Evolutionary conservation across 225 moss, liverwort and hornwort genomes (phyloP).

Genomic region (Marchantia polymorpha): DNA sequence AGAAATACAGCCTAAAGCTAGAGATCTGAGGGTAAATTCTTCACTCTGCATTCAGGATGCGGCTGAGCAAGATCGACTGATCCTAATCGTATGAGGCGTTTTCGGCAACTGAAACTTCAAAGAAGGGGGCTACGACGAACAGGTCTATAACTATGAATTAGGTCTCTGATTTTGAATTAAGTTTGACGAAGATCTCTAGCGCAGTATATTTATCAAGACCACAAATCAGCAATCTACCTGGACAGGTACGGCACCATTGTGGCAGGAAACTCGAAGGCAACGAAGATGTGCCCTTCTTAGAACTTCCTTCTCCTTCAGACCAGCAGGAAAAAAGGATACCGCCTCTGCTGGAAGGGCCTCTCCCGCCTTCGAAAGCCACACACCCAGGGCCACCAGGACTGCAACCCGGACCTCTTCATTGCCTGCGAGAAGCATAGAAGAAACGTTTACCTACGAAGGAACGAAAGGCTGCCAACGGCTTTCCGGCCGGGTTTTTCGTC

Average conservation of each 20-base stretch:
- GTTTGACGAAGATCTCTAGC: neutral
- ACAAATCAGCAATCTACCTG: slow-evolving; percentile 41
- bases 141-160: too few relatives aligned
- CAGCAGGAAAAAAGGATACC: slow-evolving; percentile 59
- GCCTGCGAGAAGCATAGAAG: slow-evolving; percentile 37
- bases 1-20: too few relatives aligned
- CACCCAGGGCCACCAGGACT: slow-evolving; percentile 65
- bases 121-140: too few relatives aligned
- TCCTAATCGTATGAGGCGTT: too few relatives aligned
- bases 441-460: neutral
- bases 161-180: too few relatives aligned
- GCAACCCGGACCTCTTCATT: slow-evolving; percentile 96
- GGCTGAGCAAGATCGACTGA: too few relatives aligned
- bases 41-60: too few relatives aligned
- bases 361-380: slow-evolving; percentile 72
- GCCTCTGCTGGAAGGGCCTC: slow-evolving; percentile 57
- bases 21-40: too few relatives aligned
- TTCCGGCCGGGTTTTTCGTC: too few relatives aligned
- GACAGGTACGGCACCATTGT: slow-evolving; percentile 55
- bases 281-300: slow-evolving; percentile 92
- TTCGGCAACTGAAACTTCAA: too few relatives aligned
- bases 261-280: slow-evolving; percentile 69
- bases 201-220: neutral
- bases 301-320: slow-evolving; percentile 89
- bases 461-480: neutral